phyloP scores from a whole-genome alignment of 495 filamentous ascomycete genomes.

The Penicillium arizonense region DNA sequence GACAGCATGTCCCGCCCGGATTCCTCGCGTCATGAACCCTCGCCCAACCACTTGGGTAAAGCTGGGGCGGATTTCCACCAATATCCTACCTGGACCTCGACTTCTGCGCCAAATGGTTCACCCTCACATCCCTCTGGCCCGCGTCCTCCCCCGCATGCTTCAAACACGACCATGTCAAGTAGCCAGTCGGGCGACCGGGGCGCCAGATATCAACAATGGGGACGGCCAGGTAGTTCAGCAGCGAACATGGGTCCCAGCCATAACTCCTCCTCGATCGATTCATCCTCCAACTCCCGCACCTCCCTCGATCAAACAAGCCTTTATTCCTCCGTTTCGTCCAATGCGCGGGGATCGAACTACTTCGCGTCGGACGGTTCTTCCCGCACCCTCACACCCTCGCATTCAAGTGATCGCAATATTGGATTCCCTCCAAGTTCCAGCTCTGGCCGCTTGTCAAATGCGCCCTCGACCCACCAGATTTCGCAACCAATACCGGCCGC shows the following conservation, averaged over 20 bases:
- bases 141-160: constrained; percentile 65
- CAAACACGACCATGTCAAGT: constrained; percentile 65
- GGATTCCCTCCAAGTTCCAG: constrained; percentile 22
- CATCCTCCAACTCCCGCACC: constrained; percentile 66
- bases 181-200: constrained; percentile 62
- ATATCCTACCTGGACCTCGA: constrained; percentile 72
- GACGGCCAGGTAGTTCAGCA: constrained; percentile 53
- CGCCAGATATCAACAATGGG: constrained; percentile 72
- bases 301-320: constrained; percentile 70
- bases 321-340: constrained; percentile 58
- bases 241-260: constrained; percentile 58
- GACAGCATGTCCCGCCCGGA: constrained; percentile 75
- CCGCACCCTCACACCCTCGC: constrained; percentile 50
- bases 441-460: constrained; percentile 33
- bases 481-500: constrained; percentile 45
- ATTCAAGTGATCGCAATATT: constrained; percentile 39
- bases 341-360: constrained; percentile 60
- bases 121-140: constrained; percentile 62
- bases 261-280: constrained; percentile 62
- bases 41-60: constrained; percentile 80
- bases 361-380: constrained; percentile 65
- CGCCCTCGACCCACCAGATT: constrained; percentile 28
- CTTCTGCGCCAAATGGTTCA: constrained; percentile 40
- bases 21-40: constrained; percentile 65
- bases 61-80: constrained; percentile 81